A percentile compares a stretch with the other conserved stretches of the same genome.
These are phyloP conservation scores for Arthrobotrys conoides DNA, from an alignment of 2,329 filamentous ascomycete genomes.

Conservation along the genomic window DNA sequence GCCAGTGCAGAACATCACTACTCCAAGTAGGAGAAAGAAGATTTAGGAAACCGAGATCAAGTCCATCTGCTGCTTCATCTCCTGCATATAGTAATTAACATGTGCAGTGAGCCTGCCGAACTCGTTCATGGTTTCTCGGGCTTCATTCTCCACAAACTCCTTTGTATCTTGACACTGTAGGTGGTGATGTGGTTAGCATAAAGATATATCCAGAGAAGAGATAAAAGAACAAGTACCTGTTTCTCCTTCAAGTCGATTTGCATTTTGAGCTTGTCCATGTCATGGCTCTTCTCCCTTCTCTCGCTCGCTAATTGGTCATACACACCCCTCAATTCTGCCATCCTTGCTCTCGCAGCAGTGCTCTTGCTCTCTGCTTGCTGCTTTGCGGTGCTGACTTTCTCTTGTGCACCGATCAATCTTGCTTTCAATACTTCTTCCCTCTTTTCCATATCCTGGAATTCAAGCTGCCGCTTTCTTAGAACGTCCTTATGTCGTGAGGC, in stretches of 20 bases:
- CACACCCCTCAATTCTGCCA: slow-evolving; percentile 86
- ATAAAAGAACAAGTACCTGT: slow-evolving; percentile 76
- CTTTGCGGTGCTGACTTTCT: slow-evolving; percentile 86
- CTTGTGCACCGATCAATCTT: slow-evolving; percentile 86
- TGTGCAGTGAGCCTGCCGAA: slow-evolving; percentile 98
- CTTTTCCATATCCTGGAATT: slow-evolving; percentile 90
- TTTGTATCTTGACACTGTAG: slow-evolving; percentile 94
- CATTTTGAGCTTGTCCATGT: slow-evolving; percentile 92
- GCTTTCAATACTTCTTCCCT: slow-evolving; percentile 84
- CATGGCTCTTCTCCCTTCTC: slow-evolving; percentile 85
- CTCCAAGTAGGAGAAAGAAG: neutral
- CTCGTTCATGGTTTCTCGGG: slow-evolving; percentile 90
- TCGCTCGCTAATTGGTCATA: slow-evolving; percentile 88
- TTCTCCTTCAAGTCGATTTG: slow-evolving; percentile 98
- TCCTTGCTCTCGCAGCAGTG: slow-evolving; percentile 83
- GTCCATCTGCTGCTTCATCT: slow-evolving; percentile 91
- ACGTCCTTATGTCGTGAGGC: slow-evolving; percentile 87
- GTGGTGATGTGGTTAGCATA: slow-evolving; percentile 30
- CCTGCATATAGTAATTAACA: slow-evolving; percentile 96
- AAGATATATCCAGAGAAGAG: slow-evolving; percentile 56
- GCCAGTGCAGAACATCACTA: neutral
- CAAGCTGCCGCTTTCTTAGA: slow-evolving; percentile 87
- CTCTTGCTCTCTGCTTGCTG: slow-evolving; percentile 86
- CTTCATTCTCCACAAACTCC: slow-evolving; percentile 95
- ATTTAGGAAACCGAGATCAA: slow-evolving; percentile 64